A percentile compares a stretch with the other conserved stretches of the same genome.
Conservation (phyloP, 306 rosid genomes). For the Dicorynia guianensis region DNA sequence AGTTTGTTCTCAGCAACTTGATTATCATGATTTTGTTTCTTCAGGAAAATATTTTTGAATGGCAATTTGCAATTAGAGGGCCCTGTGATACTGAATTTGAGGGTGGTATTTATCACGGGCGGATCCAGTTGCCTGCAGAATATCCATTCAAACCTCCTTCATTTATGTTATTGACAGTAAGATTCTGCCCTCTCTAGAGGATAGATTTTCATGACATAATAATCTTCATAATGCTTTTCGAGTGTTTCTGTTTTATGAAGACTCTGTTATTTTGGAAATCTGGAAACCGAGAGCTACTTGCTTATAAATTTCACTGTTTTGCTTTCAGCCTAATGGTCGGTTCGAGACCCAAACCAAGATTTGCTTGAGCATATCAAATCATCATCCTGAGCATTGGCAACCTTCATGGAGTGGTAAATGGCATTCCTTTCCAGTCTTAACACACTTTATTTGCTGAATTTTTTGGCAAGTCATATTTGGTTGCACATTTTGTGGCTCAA, state of each 20-base stretch:
- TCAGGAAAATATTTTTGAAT: slow-evolving; percentile 75
- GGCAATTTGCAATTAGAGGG: slow-evolving; percentile 93
- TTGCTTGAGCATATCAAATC: slow-evolving; percentile 88
- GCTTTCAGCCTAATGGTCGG: slow-evolving; percentile 77
- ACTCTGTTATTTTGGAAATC: slow-evolving; percentile 16
- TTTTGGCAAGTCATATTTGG: slow-evolving; percentile 10
- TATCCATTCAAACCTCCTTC: slow-evolving; percentile 96
- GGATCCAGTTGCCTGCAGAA: slow-evolving; percentile 84
- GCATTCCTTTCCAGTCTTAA: slow-evolving; percentile 3
- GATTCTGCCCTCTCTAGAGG: background rate
- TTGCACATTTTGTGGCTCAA: background rate
- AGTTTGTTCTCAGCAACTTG: background rate
- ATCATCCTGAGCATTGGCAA: slow-evolving; percentile 95
- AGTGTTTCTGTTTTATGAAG: background rate
- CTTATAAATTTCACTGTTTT: slow-evolving; percentile 36
- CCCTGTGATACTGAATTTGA: slow-evolving; percentile 78
- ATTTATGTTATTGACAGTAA: slow-evolving; percentile 77
- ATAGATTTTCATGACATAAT: background rate
- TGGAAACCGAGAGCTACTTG: background rate
- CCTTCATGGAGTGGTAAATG: slow-evolving; percentile 86
- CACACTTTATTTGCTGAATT: background rate
- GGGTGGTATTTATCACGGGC: slow-evolving; percentile 91
- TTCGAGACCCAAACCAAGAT: slow-evolving; percentile 88
- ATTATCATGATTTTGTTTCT: no score
- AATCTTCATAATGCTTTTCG: background rate